Percentiles rank a stretch among this genome's conserved stretches.
Evolutionary conservation across 2,329 filamentous ascomycete genomes (phyloP).

Genomic region (Cordyceps javanica): DNA sequence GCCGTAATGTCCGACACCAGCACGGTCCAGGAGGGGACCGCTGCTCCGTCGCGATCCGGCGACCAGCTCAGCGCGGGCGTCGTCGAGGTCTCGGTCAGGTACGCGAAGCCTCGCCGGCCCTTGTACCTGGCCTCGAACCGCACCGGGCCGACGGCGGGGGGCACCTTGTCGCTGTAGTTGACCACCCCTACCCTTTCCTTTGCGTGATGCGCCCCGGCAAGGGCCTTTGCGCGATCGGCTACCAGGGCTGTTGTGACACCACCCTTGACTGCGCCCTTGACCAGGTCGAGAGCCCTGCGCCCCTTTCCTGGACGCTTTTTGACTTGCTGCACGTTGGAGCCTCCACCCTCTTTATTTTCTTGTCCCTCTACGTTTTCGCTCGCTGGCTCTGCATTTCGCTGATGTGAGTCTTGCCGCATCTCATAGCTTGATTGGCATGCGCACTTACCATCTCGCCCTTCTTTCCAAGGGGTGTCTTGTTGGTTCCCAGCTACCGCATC

Average conservation of each 20-base stretch:
- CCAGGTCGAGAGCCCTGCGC: constrained; percentile 32
- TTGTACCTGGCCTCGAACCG: constrained; percentile 69
- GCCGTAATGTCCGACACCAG: constrained; percentile 65
- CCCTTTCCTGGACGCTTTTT: background rate
- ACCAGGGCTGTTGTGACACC: constrained; percentile 66
- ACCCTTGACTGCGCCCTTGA: constrained; percentile 65
- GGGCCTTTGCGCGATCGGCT: constrained; percentile 65
- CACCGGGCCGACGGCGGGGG: constrained; percentile 49
- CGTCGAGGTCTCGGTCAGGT: constrained; percentile 61
- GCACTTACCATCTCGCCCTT: background rate
- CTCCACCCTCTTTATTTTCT: no score
- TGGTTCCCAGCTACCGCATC: background rate
- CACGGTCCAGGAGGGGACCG: constrained; percentile 62
- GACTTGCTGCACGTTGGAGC: background rate
- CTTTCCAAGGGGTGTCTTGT: background rate
- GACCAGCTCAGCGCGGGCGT: constrained; percentile 63
- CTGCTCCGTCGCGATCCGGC: constrained; percentile 44
- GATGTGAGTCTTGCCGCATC: background rate
- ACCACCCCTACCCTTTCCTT: constrained; percentile 68
- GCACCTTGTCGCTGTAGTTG: constrained; percentile 37
- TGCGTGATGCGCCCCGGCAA: constrained; percentile 49
- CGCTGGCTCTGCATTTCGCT: background rate
- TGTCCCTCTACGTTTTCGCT: background rate
- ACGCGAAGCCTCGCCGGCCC: constrained; percentile 66
- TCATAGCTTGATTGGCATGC: background rate